These are phyloP conservation scores for Gaeumannomyces tritici DNA, from an alignment of 2,329 filamentous ascomycete species.

Conservation along the genomic window DNA sequence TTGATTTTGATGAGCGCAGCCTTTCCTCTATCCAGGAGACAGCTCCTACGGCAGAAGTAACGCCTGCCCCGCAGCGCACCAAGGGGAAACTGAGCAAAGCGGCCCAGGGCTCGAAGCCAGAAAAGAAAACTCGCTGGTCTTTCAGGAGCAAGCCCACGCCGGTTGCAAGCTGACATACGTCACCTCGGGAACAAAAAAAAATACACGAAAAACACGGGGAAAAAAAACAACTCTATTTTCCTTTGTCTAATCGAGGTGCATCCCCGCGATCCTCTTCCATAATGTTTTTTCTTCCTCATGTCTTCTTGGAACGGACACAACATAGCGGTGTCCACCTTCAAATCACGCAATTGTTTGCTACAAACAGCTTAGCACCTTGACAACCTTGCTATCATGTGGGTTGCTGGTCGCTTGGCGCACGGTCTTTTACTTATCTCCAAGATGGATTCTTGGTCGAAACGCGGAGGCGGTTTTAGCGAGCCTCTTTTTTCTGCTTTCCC, in stretches of 20 bases:
- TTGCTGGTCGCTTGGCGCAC: background rate
- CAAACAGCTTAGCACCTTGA: background rate
- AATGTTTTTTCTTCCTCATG: no score
- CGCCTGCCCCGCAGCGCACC: slow-evolving; percentile 5
- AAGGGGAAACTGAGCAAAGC: slow-evolving; percentile 16
- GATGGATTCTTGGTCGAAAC: background rate
- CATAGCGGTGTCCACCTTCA: background rate
- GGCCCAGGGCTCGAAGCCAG: slow-evolving; percentile 12
- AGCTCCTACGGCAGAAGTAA: background rate
- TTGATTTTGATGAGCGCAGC: background rate
- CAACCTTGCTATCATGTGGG: no score
- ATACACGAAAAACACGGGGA: background rate
- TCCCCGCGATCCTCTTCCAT: no score
- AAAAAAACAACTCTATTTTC: background rate
- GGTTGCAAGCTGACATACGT: background rate
- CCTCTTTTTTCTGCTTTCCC: background rate
- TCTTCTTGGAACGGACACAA: background rate
- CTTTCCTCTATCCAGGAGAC: background rate
- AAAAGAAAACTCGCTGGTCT: slow-evolving; percentile 22
- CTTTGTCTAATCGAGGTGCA: background rate
- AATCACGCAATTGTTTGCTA: background rate
- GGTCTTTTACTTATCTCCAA: background rate
- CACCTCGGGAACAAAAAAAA: background rate
- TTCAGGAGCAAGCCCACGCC: slow-evolving; percentile 10
- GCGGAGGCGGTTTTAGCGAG: background rate